Conservation (phyloP, 306 rosid genomes). For the Begonia masoniana region DNA sequence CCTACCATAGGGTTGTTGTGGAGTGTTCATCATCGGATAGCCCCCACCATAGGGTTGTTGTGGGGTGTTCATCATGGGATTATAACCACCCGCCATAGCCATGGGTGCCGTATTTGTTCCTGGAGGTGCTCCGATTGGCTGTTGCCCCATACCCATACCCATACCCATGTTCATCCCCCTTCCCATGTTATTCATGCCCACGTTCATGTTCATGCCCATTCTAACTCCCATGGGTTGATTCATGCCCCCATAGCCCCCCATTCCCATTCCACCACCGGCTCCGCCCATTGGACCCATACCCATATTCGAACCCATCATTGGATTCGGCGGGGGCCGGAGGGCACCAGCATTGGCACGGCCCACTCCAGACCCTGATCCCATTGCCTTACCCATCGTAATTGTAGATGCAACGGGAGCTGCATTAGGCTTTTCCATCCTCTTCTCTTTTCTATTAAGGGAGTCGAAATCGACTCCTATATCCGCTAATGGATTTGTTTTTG, state of each 20-base stretch:
- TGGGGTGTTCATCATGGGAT: not conserved
- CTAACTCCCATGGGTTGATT: constrained; percentile 13
- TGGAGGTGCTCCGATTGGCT: constrained; percentile 39
- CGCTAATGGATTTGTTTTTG: constrained; percentile 81
- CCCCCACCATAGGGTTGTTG: not conserved
- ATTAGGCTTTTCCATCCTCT: constrained; percentile 91
- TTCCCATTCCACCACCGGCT: constrained; percentile 32
- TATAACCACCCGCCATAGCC: not conserved
- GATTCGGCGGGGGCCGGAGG: constrained; percentile 40
- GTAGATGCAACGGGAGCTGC: constrained; percentile 54
- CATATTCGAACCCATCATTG: constrained; percentile 53
- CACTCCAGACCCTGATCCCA: constrained; percentile 96
- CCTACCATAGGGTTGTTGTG: not conserved
- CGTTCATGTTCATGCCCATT: constrained; percentile 2
- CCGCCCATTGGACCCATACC: constrained; percentile 26
- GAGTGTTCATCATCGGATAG: not conserved
- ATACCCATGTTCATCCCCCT: not conserved
- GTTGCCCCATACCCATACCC: constrained; percentile 30
- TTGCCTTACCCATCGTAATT: constrained; percentile 88
- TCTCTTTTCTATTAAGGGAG: constrained; percentile 82
- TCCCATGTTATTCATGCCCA: not conserved
- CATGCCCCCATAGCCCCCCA: constrained; percentile 31
- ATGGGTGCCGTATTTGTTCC: constrained; percentile 12
- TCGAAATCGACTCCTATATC: constrained; percentile 96
- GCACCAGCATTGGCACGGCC: constrained; percentile 76